Evolutionary conservation across 106 monocot species (phyloP).

Genomic region (Apostasia ramifera): DNA sequence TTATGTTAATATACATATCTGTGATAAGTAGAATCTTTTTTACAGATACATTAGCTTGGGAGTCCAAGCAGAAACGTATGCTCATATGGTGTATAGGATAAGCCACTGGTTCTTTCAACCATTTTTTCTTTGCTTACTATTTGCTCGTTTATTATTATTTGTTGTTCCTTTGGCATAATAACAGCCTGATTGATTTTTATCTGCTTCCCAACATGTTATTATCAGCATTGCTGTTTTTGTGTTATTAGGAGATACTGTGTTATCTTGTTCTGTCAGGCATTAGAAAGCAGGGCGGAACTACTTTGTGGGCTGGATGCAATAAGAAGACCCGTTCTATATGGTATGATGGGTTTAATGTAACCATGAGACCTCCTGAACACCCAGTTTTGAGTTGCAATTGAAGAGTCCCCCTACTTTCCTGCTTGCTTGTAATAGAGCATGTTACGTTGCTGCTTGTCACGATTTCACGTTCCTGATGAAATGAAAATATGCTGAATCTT

Average conservation of each 20-base stretch:
- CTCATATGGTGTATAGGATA: too few species aligned
- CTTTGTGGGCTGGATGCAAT: constrained; percentile 32
- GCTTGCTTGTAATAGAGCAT: too few species aligned
- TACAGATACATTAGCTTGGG: too few species aligned
- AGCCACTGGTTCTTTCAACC: too few species aligned
- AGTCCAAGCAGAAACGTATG: too few species aligned
- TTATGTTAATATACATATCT: too few species aligned
- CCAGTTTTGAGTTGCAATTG: neutral
- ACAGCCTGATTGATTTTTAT: neutral
- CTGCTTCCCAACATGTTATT: neutral
- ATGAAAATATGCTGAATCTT: too few species aligned
- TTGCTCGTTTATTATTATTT: too few species aligned
- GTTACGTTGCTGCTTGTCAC: too few species aligned
- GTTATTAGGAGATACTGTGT: constrained; percentile 28
- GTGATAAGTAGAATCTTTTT: too few species aligned
- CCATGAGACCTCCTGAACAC: constrained; percentile 19
- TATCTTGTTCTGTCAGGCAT: constrained; percentile 38
- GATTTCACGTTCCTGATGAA: too few species aligned
- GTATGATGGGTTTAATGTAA: constrained; percentile 42
- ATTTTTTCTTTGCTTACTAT: too few species aligned
- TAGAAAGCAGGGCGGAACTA: constrained; percentile 38
- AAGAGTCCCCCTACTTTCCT: neutral
- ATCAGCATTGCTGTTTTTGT: constrained; percentile 1
- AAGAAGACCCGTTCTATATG: constrained; percentile 33
- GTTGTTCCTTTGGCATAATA: neutral